Percentiles rank a stretch among this genome's conserved stretches.
These are phyloP conservation scores for Trichoderma asperelloides DNA, from an alignment of 495 filamentous ascomycete species.

Conservation along the genomic window DNA sequence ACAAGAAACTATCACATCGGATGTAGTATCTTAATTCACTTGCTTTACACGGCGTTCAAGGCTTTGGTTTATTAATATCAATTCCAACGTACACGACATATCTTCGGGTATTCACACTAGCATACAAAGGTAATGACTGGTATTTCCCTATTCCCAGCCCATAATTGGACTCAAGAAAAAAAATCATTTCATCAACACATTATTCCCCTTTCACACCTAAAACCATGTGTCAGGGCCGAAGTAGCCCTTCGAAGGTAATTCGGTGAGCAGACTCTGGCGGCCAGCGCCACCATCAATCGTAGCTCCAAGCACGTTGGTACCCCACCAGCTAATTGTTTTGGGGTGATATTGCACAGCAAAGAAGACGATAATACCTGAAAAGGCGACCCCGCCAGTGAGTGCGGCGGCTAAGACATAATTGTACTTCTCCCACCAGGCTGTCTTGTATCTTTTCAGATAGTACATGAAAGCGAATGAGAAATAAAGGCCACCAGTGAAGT, in stretches of 20 bases:
- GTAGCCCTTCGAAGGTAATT: neutral
- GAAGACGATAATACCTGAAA: conserved; percentile 56
- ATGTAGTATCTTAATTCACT: too few relatives aligned
- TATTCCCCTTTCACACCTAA: neutral
- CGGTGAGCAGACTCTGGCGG: neutral
- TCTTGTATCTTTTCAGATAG: conserved; percentile 17
- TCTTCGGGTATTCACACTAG: too few relatives aligned
- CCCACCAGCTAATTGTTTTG: conserved; percentile 53
- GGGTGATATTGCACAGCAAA: conserved; percentile 46
- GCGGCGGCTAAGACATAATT: conserved; percentile 57
- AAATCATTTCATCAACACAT: neutral
- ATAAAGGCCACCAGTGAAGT: conserved; percentile 26
- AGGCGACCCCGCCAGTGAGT: conserved; percentile 49
- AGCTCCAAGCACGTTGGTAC: conserved; percentile 14
- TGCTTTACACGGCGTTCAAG: too few relatives aligned
- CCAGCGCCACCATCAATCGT: conserved; percentile 2
- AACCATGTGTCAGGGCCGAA: neutral
- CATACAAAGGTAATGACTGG: too few relatives aligned
- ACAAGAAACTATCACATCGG: too few relatives aligned
- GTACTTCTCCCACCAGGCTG: conserved; percentile 40
- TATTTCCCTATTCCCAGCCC: too few relatives aligned
- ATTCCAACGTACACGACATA: too few relatives aligned
- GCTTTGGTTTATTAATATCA: too few relatives aligned
- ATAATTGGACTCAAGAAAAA: too few relatives aligned
- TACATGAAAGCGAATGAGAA: conserved; percentile 24